Conservation (phyloP, 225 moss, liverwort and hornwort genomes). For the Marchantia polymorpha region DNA sequence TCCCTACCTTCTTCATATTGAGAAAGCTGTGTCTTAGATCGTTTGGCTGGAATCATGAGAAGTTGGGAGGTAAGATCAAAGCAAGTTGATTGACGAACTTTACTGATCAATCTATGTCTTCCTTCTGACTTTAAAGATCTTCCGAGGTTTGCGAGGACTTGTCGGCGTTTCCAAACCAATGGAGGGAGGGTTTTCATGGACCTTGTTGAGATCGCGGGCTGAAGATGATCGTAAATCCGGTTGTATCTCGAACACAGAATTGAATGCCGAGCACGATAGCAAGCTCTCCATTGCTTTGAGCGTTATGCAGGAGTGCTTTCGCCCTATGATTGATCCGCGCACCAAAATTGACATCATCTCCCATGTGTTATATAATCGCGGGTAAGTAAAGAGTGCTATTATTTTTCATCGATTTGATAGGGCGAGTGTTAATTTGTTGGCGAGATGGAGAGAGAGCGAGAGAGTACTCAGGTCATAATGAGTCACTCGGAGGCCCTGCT, state of each 20-base stretch:
- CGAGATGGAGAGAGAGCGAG: too few species aligned
- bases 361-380: slow-evolving; percentile 81
- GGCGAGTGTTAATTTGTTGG: too few species aligned
- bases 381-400: slow-evolving; percentile 37
- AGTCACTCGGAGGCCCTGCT: too few species aligned
- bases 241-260: slow-evolving; percentile 47
- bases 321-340: slow-evolving; percentile 92
- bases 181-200: slow-evolving; percentile 72
- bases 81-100: neutral
- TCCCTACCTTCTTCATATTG: neutral
- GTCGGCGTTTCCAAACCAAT: slow-evolving; percentile 65
- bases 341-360: slow-evolving; percentile 81
- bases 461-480: too few species aligned
- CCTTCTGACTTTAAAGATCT: slow-evolving; percentile 49
- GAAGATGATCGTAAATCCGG: slow-evolving; percentile 63
- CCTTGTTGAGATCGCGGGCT: slow-evolving; percentile 75
- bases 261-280: slow-evolving; percentile 75
- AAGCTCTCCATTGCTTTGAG: slow-evolving; percentile 86
- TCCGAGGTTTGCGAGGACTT: slow-evolving; percentile 58
- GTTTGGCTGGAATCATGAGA: neutral
- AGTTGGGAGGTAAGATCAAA: neutral
- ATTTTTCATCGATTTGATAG: too few species aligned
- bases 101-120: neutral
- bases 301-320: slow-evolving; percentile 97
- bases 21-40: neutral